Evolutionary conservation across 2,329 filamentous ascomycete genomes (phyloP).

Genomic region (Helicocarpus griseus): DNA sequence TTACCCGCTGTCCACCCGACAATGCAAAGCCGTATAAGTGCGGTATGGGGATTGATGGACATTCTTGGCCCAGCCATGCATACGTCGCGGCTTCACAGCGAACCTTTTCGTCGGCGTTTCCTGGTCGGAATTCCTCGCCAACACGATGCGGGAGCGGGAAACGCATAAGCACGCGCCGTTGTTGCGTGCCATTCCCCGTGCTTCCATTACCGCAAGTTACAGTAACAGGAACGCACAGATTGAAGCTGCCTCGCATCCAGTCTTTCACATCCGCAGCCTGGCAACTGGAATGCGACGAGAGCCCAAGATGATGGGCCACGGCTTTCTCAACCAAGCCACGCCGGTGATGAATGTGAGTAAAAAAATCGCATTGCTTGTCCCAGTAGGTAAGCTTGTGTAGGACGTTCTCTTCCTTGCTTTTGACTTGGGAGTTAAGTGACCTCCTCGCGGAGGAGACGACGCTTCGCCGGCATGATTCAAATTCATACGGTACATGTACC

Average conservation of each 20-base stretch:
- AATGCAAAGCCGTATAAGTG: slow-evolving; percentile 9
- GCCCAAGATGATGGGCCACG: slow-evolving; percentile 9
- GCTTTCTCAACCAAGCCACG: slow-evolving; percentile 3
- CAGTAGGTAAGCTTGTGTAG: slow-evolving; percentile 17
- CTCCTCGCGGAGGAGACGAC: slow-evolving; percentile 12
- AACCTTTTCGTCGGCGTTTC: background rate
- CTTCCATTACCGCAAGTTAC: background rate
- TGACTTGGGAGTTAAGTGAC: slow-evolving; percentile 15
- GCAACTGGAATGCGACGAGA: slow-evolving; percentile 1
- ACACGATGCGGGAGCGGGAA: background rate
- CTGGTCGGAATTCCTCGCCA: background rate
- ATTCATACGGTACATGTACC: too few species aligned
- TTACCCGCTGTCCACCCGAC: slow-evolving; percentile 4
- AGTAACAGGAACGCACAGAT: slow-evolving; percentile 22
- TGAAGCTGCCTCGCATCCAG: slow-evolving; percentile 26
- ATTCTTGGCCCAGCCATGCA: background rate
- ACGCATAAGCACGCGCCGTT: background rate
- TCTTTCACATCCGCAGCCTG: slow-evolving; percentile 3
- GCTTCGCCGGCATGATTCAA: background rate
- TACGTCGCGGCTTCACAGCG: background rate
- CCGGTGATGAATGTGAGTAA: background rate
- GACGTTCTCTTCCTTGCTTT: slow-evolving; percentile 16
- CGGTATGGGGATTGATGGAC: slow-evolving; percentile 10
- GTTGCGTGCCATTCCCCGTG: background rate
- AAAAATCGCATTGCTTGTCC: slow-evolving; percentile 9